Conservation (phyloP, 306 rosid genomes). For the Trifolium pratense region DNA sequence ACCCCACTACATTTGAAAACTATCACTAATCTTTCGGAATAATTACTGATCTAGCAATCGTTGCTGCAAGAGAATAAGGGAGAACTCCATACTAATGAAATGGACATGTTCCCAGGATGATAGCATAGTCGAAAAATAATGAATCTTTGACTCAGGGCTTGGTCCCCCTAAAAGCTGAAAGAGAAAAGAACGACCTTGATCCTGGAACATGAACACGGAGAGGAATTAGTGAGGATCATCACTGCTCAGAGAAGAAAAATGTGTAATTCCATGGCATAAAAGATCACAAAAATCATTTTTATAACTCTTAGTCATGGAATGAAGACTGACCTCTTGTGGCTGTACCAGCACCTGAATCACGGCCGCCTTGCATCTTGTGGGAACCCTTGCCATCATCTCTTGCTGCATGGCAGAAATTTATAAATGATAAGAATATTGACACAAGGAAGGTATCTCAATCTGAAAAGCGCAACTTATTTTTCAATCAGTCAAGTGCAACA, state of each 20-base stretch:
- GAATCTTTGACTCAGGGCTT: constrained; percentile 62
- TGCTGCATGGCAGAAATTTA: constrained; percentile 46
- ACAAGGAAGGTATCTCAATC: constrained; percentile 28
- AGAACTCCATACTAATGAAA: constrained; percentile 32
- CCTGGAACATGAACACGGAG: constrained; percentile 61
- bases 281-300: constrained; percentile 23
- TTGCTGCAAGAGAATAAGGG: constrained; percentile 35
- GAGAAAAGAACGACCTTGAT: constrained; percentile 96
- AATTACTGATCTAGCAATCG: constrained; percentile 32
- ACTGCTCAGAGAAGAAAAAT: constrained; percentile 29
- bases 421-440: constrained; percentile 30
- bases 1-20: constrained; percentile 30
- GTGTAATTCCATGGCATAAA: not conserved
- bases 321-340: constrained; percentile 73
- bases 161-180: constrained; percentile 93
- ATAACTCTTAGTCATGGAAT: constrained; percentile 31
- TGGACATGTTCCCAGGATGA: constrained; percentile 37
- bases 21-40: constrained; percentile 27
- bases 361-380: constrained; percentile 63
- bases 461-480: constrained; percentile 12
- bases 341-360: constrained; percentile 56
- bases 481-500: constrained; percentile 14
- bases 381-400: constrained; percentile 60
- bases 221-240: constrained; percentile 28
- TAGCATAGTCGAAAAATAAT: constrained; percentile 24